Evolutionary conservation across 2,329 filamentous ascomycete genomes (phyloP).

Genomic region (Trichoderma breve): DNA sequence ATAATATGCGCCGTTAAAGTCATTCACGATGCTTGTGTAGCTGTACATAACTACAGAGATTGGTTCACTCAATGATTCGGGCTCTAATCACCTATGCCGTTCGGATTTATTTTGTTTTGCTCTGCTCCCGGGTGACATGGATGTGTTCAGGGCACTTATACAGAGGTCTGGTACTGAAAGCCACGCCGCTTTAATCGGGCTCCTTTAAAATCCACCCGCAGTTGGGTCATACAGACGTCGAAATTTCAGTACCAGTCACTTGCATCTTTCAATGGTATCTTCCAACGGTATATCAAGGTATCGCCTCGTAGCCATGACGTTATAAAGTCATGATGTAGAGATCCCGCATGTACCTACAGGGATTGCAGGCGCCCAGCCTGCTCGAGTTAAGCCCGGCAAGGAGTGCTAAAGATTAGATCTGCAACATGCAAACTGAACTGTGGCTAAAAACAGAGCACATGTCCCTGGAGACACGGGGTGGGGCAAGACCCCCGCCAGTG

Average conservation of each 20-base stretch:
- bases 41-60: neutral
- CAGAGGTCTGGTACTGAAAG: neutral
- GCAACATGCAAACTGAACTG: neutral
- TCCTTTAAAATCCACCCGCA: neutral
- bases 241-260: neutral
- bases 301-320: neutral
- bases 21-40: neutral
- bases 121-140: neutral
- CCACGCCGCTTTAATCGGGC: neutral
- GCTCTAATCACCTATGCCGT: neutral
- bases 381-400: neutral
- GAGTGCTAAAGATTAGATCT: constrained; percentile 2
- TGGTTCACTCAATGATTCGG: neutral
- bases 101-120: neutral
- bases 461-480: neutral
- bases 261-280: neutral
- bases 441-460: neutral
- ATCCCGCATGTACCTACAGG: neutral
- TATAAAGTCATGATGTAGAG: neutral
- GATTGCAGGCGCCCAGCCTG: neutral
- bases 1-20: neutral
- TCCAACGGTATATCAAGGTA: neutral
- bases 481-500: neutral
- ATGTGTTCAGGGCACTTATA: neutral
- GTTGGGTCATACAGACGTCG: neutral